These are phyloP conservation scores for Aquilaria agallochum DNA, from an alignment of 441 rosid species.

Conservation along the genomic window DNA sequence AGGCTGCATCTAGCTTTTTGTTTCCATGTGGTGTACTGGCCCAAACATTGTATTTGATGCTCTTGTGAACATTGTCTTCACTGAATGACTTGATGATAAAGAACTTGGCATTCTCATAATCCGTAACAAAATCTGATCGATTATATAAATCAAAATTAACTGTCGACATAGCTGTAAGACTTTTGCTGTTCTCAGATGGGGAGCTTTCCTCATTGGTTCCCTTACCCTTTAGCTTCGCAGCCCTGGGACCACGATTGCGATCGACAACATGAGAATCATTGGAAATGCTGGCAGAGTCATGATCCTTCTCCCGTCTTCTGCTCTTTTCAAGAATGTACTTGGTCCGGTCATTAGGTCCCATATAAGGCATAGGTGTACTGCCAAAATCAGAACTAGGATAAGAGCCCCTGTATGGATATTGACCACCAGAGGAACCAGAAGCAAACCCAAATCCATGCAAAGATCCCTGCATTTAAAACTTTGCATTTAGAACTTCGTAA, in stretches of 20 bases:
- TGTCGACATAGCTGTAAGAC: slow-evolving; percentile 30
- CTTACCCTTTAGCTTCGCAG: slow-evolving; percentile 57
- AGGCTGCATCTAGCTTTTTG: slow-evolving; percentile 68
- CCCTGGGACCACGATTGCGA: slow-evolving; percentile 76
- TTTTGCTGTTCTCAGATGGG: slow-evolving; percentile 34
- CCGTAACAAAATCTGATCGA: slow-evolving; percentile 45
- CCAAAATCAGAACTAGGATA: slow-evolving; percentile 41
- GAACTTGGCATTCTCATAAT: slow-evolving; percentile 57
- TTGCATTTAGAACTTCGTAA: slow-evolving; percentile 10
- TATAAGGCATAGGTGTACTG: slow-evolving; percentile 27
- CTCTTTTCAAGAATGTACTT: slow-evolving; percentile 44
- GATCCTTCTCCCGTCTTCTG: slow-evolving; percentile 58
- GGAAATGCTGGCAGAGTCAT: slow-evolving; percentile 35
- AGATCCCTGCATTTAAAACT: slow-evolving; percentile 36
- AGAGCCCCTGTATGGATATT: slow-evolving; percentile 39
- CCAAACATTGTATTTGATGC: slow-evolving; percentile 76
- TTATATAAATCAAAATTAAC: slow-evolving; percentile 39
- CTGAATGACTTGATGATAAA: slow-evolving; percentile 78
- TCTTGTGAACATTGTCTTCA: slow-evolving; percentile 83
- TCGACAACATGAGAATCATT: slow-evolving; percentile 48
- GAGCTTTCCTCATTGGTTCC: slow-evolving; percentile 30
- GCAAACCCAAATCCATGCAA: slow-evolving; percentile 43
- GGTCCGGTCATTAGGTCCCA: slow-evolving; percentile 42
- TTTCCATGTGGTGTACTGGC: slow-evolving; percentile 87
- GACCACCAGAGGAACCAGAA: slow-evolving; percentile 46